phyloP scores from a whole-genome alignment of 169 alveolate species.

The Plasmodium gonderi region DNA sequence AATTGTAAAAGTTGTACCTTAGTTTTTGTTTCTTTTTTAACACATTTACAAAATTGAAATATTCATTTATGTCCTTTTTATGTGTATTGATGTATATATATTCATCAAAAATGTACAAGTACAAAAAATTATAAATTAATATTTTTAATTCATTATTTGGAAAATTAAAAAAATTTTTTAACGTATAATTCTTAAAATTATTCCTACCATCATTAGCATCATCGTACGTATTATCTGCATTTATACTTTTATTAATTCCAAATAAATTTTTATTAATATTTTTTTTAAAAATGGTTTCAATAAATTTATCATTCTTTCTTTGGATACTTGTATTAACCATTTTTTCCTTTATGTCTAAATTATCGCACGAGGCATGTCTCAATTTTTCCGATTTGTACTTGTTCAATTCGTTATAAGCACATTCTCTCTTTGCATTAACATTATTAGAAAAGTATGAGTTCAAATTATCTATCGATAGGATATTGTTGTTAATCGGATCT shows the following conservation, averaged over 20 bases:
- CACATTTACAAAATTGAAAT: constrained; percentile 53
- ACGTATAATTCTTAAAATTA: not conserved
- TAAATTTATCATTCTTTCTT: constrained; percentile 28
- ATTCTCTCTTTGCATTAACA: not conserved
- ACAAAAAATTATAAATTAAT: constrained; percentile 54
- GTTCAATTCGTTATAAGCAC: not conserved
- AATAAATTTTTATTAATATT: constrained; percentile 13
- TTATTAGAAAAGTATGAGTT: not conserved
- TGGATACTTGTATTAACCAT: not conserved
- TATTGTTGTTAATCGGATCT: not conserved
- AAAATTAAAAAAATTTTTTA: constrained; percentile 37
- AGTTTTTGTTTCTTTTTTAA: constrained; percentile 53
- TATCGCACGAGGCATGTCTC: not conserved
- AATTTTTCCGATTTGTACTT: not conserved
- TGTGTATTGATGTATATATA: constrained; percentile 54
- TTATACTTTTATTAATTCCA: not conserved
- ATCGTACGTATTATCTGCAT: not conserved
- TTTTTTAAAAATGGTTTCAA: constrained; percentile 30
- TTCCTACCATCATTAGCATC: not conserved
- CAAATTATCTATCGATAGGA: not conserved
- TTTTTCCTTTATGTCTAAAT: not conserved
- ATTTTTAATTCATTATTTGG: constrained; percentile 52
- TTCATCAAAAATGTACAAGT: constrained; percentile 55
- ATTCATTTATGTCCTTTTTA: constrained; percentile 70
- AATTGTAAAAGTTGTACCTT: constrained; percentile 37